These are phyloP conservation scores for Penicillium frequentans DNA, from an alignment of 2,329 filamentous ascomycete species.

Conservation along the genomic window DNA sequence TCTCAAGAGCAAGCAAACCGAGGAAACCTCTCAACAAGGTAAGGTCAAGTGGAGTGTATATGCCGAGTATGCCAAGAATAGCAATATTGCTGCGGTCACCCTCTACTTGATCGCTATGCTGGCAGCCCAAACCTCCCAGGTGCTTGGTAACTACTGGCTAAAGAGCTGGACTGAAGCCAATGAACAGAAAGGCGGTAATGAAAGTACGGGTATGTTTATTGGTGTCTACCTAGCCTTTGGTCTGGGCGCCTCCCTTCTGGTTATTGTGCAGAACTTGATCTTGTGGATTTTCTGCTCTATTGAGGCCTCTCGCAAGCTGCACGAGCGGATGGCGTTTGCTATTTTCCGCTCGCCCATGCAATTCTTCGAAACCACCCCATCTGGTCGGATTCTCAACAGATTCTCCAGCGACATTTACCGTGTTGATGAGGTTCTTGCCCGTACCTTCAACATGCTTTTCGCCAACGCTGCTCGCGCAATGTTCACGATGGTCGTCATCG, in stretches of 20 bases:
- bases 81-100: slow-evolving; percentile 79
- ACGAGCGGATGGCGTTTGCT: slow-evolving; percentile 94
- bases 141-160: slow-evolving; percentile 87
- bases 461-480: slow-evolving; percentile 70
- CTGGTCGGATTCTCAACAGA: slow-evolving; percentile 92
- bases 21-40: slow-evolving; percentile 89
- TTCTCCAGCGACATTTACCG: slow-evolving; percentile 74
- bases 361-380: slow-evolving; percentile 96
- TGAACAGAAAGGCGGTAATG: slow-evolving; percentile 65
- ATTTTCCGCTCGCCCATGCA: slow-evolving; percentile 98
- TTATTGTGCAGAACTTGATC: slow-evolving; percentile 88
- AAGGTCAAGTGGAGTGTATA: slow-evolving; percentile 99
- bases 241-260: slow-evolving; percentile 78
- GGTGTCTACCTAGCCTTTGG: slow-evolving; percentile 96
- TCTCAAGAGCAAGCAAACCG: slow-evolving; percentile 77
- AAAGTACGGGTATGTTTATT: slow-evolving; percentile 82
- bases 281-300: slow-evolving; percentile 99
- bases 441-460: slow-evolving; percentile 97
- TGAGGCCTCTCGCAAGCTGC: slow-evolving; percentile 93
- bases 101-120: slow-evolving; percentile 78
- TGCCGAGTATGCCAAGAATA: slow-evolving; percentile 89
- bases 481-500: slow-evolving; percentile 87
- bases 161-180: slow-evolving; percentile 90
- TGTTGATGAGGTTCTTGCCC: slow-evolving; percentile 89
- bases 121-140: slow-evolving; percentile 75